These are phyloP conservation scores for Boletus sp. DNA, from an alignment of 1,284 basidiomycete genomes.

Conservation along the genomic window DNA sequence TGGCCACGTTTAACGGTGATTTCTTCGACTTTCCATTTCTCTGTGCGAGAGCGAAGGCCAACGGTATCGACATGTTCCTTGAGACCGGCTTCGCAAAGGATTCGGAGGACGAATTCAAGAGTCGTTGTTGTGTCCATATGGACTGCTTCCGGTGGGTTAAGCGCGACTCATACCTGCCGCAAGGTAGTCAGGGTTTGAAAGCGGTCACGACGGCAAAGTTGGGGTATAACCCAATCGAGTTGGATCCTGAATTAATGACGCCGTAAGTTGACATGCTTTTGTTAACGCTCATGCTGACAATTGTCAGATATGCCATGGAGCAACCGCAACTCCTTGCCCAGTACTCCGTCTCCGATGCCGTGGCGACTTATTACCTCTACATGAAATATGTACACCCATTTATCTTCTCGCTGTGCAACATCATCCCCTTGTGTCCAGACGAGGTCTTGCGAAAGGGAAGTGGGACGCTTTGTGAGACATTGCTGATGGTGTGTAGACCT, in stretches of 20 bases:
- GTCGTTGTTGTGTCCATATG: slow-evolving; percentile 93
- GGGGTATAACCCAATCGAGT: slow-evolving; percentile 95
- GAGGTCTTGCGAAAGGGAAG: slow-evolving; percentile 96
- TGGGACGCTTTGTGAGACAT: slow-evolving; percentile 95
- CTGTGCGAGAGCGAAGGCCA: no score
- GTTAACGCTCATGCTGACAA: neutral
- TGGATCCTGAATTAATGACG: slow-evolving; percentile 99
- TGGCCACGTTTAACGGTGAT: no score
- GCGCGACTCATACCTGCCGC: slow-evolving; percentile 98
- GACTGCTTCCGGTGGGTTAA: slow-evolving; percentile 99
- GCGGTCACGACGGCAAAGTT: slow-evolving; percentile 97
- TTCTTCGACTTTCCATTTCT: no score
- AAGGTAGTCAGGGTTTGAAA: slow-evolving; percentile 97
- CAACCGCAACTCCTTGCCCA: slow-evolving; percentile 94
- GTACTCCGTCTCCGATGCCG: slow-evolving; percentile 99
- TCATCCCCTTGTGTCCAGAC: slow-evolving; percentile 96
- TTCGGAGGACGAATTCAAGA: slow-evolving; percentile 94
- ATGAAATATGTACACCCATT: slow-evolving; percentile 99
- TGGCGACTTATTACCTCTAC: slow-evolving; percentile 98
- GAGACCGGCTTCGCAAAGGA: slow-evolving; percentile 94
- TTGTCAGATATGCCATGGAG: slow-evolving; percentile 87
- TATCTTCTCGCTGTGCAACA: slow-evolving; percentile 99
- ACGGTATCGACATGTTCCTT: no score
- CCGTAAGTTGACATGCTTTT: slow-evolving; percentile 56
- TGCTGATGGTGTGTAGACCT: slow-evolving; percentile 80